Percentiles rank a stretch among this genome's conserved stretches.
Evolutionary conservation across 495 filamentous ascomycete genomes (phyloP).

Genomic region (Parathielavia hyrcaniae): DNA sequence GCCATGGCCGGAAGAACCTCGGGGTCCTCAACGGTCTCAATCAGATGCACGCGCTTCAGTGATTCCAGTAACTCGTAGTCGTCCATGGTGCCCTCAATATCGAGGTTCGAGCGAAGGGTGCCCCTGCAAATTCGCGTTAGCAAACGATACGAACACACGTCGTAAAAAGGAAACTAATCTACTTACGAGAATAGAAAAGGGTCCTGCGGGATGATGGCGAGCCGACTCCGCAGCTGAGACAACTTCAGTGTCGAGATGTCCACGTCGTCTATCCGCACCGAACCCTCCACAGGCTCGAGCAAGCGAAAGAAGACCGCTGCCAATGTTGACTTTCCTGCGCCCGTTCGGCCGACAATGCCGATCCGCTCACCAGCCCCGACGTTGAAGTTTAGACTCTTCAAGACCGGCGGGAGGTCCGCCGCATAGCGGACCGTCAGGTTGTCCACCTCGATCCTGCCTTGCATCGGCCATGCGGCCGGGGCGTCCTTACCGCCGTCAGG

Average conservation of each 20-base stretch:
- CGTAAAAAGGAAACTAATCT: neutral
- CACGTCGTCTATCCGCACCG: slow-evolving; percentile 45
- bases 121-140: slow-evolving; percentile 25
- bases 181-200: slow-evolving; percentile 45
- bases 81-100: slow-evolving; percentile 46
- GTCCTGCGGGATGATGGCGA: slow-evolving; percentile 52
- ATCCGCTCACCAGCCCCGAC: slow-evolving; percentile 39
- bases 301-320: slow-evolving; percentile 47
- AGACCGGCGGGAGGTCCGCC: slow-evolving; percentile 36
- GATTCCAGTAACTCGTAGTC: slow-evolving; percentile 39
- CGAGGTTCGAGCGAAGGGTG: slow-evolving; percentile 47
- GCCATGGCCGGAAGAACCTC: neutral
- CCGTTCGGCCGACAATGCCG: slow-evolving; percentile 49
- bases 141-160: neutral
- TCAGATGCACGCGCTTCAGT: slow-evolving; percentile 22
- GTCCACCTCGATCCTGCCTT: slow-evolving; percentile 38
- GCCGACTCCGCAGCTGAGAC: slow-evolving; percentile 41
- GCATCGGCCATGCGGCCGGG: slow-evolving; percentile 42
- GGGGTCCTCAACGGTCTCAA: slow-evolving; percentile 12
- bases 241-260: slow-evolving; percentile 46
- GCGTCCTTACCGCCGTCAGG: slow-evolving; percentile 30
- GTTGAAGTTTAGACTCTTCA: slow-evolving; percentile 40
- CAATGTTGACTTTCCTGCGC: slow-evolving; percentile 43
- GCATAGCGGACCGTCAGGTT: slow-evolving; percentile 40
- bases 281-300: slow-evolving; percentile 40